Evolutionary conservation across 768 basidiomycete genomes (phyloP), one percentile per base, ranked within the genome.

Genomic region (Chalciporus sphaerocephalus): DNA sequence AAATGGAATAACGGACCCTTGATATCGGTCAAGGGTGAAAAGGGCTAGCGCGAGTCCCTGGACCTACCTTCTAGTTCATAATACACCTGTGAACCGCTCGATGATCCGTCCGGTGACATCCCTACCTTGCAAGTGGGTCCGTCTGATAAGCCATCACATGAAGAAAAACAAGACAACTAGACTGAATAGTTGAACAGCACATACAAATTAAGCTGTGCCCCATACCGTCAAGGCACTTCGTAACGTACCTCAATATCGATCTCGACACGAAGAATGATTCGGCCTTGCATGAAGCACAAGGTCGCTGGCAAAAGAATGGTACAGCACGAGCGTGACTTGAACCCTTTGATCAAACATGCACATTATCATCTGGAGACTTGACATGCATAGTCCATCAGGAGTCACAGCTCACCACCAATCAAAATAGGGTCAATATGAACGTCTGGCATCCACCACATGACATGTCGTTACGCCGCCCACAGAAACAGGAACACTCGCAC

Each of bases 101-200:
- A 35, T 24, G 54, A 48, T 60, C 57, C 57, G 48, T 47, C 54
- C 48, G 48, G 30, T 44, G 6, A 38, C 47, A 42, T 45, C 53
- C 38, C 30, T 50, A 50, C 38, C 13, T 39, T 28, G 38, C 16
- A 23, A 13, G 27, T 24, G 38, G 32, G 35, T 27, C 28, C 5
- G 15, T 2, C 21, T 15, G 38, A 15, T 13, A 6, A 10, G 12
- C 16, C 21, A 5, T 23, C 30, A 3, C 28, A 16, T 6, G 13
- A 15, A 20, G 18, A 17, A 6, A n/a, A 18, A 34, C 15, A 8
- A n/a, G 11, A 22, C 13, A 6, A 9, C 9, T 22, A 6, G 5
- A 27, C 21, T 11, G 18, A 36, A 24, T 8, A 7, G 13, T 6
- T 3, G 13, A 24, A 6, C 6, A 11, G 7, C 38, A 17, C 16